Evolutionary conservation across 805 yeast genomes (phyloP), one percentile per base, ranked within the genome.

Genomic region (Pichia insulana): DNA sequence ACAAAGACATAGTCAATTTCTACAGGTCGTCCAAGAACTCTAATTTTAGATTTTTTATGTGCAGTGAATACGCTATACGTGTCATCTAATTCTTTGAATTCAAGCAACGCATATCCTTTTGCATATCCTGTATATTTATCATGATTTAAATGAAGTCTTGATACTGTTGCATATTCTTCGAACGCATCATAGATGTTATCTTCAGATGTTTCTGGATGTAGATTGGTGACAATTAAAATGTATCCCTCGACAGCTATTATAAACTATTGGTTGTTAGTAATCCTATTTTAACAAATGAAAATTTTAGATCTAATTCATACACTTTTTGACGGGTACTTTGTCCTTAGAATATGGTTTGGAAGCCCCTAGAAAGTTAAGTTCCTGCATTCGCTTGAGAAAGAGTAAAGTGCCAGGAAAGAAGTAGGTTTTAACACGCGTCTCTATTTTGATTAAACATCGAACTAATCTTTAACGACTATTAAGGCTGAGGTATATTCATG

Each of bases 121-220:
- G 57, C 68, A 47, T 61, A 67, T 3, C 75, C 75, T 2, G 72
- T 61, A 37, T 64, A 63, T 32, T 69, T 57, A 41, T 69, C 73
- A 7, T 67, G 46, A 42, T 69, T 71, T 42, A 71, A 43, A 44
- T 67, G 71, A 1, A 69, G 36, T 17, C 61, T 59, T 26, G 57
- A 54, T 10, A 71, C 61, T 11, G 45, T 52, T 2, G 72, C 73
- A 41, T 49, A 67, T 20, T 70, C 74, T 28, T 64, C 56, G 46
- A 70, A 67, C 28, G 57, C 53, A 47, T 71, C 74, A 4, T 46
- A 45, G 1, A 69, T 44, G 25, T 67, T 71, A 37, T 69, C 74
- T 39, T 71, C 76, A 8, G 69, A 50, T 2, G 68, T 65, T 50
- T 70, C 76, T 30, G 67, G 70, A 42, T 71, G 72, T 15, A 70